Percentiles rank a stretch among this genome's conserved stretches.
Conservation (phyloP, 805 yeast genomes). For the Candida vartiovaarae region DNA sequence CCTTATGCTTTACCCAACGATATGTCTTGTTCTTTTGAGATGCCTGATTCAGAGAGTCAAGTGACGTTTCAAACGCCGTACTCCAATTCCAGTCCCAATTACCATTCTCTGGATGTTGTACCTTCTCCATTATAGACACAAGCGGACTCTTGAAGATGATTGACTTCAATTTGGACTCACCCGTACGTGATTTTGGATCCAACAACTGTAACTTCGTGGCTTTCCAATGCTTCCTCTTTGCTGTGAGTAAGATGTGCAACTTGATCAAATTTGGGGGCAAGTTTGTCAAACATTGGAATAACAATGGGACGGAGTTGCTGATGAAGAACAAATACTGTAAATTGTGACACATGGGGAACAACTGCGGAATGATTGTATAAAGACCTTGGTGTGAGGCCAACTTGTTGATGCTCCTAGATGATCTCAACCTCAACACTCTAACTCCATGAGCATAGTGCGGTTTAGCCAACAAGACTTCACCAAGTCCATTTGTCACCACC, state of each 20-base stretch:
- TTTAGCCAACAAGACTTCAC: not conserved
- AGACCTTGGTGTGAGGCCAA: not conserved
- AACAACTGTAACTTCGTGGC: not conserved
- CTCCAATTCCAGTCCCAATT: not conserved
- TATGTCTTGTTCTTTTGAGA: not conserved
- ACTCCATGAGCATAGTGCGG: not conserved
- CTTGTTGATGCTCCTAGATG: not conserved
- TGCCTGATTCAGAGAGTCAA: not conserved
- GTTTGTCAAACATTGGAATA: constrained; percentile 1
- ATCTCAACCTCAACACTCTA: not conserved
- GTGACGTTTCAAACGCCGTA: not conserved
- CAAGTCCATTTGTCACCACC: not conserved
- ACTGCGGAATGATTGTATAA: not conserved
- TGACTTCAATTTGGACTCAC: not conserved
- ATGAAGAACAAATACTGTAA: not conserved
- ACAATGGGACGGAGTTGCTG: constrained; percentile 4
- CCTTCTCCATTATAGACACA: too few species aligned
- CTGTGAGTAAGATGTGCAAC: constrained; percentile 2
- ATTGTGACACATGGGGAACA: constrained; percentile 8
- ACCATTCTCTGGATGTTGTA: not conserved
- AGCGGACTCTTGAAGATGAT: not conserved
- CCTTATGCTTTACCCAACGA: too few species aligned
- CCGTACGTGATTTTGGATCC: not conserved
- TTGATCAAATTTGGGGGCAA: constrained; percentile 6
- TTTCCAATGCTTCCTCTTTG: not conserved